Conservation (phyloP, 1,139 yeast species). For the Blastobotrys niveus region DNA sequence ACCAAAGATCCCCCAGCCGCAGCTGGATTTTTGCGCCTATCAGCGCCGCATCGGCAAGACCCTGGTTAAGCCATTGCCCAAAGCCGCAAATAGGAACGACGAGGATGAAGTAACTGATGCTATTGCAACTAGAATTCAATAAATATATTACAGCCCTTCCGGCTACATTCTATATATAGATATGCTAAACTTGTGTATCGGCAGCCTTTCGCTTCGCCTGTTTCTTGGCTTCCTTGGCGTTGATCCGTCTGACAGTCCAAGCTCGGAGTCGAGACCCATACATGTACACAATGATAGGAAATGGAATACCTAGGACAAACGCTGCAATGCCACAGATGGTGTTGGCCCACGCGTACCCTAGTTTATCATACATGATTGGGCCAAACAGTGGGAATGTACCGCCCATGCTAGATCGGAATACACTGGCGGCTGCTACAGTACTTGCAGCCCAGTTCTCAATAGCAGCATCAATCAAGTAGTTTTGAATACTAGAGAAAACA, state of each 20-base stretch:
- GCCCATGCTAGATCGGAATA: conserved; percentile 54
- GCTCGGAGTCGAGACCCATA: conserved; percentile 51
- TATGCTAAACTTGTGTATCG: neutral
- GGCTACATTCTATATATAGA: neutral
- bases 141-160: no score
- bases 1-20: conserved; percentile 13
- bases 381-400: conserved; percentile 43
- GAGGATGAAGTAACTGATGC: neutral
- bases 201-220: neutral
- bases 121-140: neutral
- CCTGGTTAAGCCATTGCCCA: conserved; percentile 4
- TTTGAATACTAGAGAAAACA: conserved; percentile 55
- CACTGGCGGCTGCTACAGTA: conserved; percentile 54
- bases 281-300: conserved; percentile 51
- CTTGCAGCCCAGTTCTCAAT: conserved; percentile 50
- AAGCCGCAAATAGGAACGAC: neutral
- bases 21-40: conserved; percentile 8
- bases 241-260: conserved; percentile 42
- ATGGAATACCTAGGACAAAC: conserved; percentile 54
- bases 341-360: conserved; percentile 63
- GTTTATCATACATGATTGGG: conserved; percentile 29
- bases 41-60: neutral
- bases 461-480: conserved; percentile 54
- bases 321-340: conserved; percentile 54
- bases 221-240: neutral